A percentile compares a stretch with the other conserved stretches of the same genome.
These are phyloP conservation scores for Maudiozyma barnettii DNA, from an alignment of 805 yeast species.

Conservation along the genomic window DNA sequence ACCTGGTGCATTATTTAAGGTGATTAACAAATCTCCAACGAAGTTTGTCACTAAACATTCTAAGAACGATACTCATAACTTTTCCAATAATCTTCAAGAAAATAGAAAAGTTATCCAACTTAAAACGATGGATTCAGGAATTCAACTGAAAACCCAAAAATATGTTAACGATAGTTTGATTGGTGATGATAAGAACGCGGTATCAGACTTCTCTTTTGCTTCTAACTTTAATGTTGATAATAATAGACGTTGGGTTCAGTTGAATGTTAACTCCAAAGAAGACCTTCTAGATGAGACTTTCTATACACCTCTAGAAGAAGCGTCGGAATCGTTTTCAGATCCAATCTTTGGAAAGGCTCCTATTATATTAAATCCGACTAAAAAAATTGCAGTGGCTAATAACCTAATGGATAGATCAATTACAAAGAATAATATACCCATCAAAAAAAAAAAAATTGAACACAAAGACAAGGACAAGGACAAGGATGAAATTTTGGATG, in stretches of 20 bases:
- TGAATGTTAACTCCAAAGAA: conserved; percentile 19
- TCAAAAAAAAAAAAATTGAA: background rate
- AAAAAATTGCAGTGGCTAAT: too few species aligned
- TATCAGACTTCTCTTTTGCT: conserved; percentile 12
- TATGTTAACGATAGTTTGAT: background rate
- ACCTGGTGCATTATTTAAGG: conserved; percentile 10
- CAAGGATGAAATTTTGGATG: conserved; percentile 11
- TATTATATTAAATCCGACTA: background rate
- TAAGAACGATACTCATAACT: background rate
- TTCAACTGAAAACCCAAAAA: background rate
- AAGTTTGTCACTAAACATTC: conserved; percentile 7
- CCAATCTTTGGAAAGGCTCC: background rate
- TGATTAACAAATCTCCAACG: conserved; percentile 17
- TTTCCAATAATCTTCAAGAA: background rate
- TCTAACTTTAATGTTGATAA: conserved; percentile 10
- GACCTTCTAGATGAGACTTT: conserved; percentile 10
- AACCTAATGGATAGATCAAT: too few species aligned
- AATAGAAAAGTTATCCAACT: background rate
- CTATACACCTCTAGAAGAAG: conserved; percentile 8
- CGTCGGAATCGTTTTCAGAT: conserved; percentile 4
- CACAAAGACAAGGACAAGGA: background rate
- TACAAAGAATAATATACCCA: too few species aligned
- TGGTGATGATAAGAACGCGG: conserved; percentile 6
- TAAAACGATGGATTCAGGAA: background rate
- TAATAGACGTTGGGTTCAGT: conserved; percentile 15